Evolutionary conservation across 2,329 filamentous ascomycete genomes (phyloP).

Genomic region (Cladosporium sphaerospermum): DNA sequence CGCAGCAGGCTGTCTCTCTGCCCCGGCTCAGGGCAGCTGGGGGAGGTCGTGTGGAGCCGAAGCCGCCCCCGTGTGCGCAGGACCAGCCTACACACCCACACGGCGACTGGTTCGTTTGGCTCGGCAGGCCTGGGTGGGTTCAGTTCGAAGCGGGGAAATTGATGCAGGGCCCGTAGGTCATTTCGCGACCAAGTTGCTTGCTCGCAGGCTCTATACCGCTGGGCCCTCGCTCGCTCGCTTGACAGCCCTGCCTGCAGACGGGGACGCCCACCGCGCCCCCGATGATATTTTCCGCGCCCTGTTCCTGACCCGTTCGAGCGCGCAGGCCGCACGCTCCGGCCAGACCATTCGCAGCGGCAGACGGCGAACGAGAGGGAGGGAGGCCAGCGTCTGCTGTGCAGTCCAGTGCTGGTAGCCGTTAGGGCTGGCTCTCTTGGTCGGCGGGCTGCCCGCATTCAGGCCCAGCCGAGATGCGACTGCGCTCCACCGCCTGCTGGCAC

Average conservation of each 20-base stretch:
- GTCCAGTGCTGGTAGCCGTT: too few relatives aligned
- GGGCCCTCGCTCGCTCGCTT: conserved; percentile 7
- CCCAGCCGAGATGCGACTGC: conserved; percentile 1
- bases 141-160: conserved; percentile 4
- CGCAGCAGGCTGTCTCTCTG: background rate
- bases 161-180: background rate
- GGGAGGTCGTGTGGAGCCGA: conserved; percentile 10
- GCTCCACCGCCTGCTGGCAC: background rate
- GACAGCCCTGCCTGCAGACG: background rate
- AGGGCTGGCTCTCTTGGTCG: too few relatives aligned
- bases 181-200: too few relatives aligned
- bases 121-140: conserved; percentile 1
- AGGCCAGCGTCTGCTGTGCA: too few relatives aligned
- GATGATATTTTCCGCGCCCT: background rate
- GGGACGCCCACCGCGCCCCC: background rate
- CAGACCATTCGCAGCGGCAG: too few relatives aligned
- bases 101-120: conserved; percentile 5
- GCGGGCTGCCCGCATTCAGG: background rate
- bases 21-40: conserved; percentile 1
- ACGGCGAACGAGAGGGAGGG: too few relatives aligned
- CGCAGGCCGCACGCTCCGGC: too few relatives aligned
- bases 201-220: background rate
- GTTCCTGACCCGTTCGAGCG: background rate
- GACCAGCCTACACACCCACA: background rate
- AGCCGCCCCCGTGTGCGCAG: conserved; percentile 3